A percentile compares a stretch with the other conserved stretches of the same genome.
These are phyloP conservation scores for Hypoxylon perforatum DNA, from an alignment of 495 filamentous ascomycete species.

Conservation along the genomic window DNA sequence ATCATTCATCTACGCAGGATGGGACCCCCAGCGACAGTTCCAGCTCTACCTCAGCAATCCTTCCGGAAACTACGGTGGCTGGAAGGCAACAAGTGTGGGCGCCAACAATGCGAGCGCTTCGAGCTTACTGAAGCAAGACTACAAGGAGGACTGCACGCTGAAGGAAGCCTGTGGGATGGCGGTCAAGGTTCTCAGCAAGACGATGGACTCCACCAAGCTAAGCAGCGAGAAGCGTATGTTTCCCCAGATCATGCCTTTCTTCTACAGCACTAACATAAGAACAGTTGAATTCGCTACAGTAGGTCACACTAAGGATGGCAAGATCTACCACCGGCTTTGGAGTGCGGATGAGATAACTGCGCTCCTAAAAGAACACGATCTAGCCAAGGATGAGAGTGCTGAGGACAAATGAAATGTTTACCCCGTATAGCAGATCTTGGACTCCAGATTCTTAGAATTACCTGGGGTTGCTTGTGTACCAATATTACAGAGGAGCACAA, in stretches of 20 bases:
- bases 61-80: conserved; percentile 98
- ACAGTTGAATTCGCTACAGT: conserved; percentile 98
- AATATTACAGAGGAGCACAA: conserved; percentile 30
- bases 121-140: conserved; percentile 98
- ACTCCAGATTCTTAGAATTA: conserved; percentile 7
- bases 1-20: conserved; percentile 99
- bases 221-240: conserved; percentile 95
- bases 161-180: conserved; percentile 98
- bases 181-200: conserved; percentile 99
- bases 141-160: conserved; percentile 95
- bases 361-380: conserved; percentile 91
- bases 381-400: conserved; percentile 86
- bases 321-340: conserved; percentile 98
- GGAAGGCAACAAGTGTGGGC: conserved; percentile 98
- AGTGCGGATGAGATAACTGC: conserved; percentile 95
- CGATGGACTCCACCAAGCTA: conserved; percentile 98
- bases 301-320: conserved; percentile 91
- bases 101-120: conserved; percentile 98
- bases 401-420: conserved; percentile 65
- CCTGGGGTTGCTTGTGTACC: conserved; percentile 27
- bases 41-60: conserved; percentile 99
- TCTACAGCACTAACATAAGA: conserved; percentile 49
- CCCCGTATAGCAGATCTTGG: conserved; percentile 4
- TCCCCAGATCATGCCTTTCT: conserved; percentile 1
- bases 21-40: conserved; percentile 93